Base-by-base conservation (phyloP, 768 basidiomycete genomes). In the Asterophora lycoperdoides region DNA sequence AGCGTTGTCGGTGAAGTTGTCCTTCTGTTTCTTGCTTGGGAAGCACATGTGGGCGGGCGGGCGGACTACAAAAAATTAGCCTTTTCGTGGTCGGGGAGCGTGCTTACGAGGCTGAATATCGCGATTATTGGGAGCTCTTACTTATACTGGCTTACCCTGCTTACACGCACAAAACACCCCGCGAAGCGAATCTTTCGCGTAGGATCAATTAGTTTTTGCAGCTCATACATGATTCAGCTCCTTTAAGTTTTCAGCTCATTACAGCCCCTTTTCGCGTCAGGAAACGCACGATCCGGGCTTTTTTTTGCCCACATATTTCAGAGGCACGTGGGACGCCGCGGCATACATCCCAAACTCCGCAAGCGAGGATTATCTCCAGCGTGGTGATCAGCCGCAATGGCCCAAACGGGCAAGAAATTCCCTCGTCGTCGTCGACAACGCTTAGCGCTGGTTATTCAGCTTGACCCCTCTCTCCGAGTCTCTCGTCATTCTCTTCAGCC, bases 1-100 rank as follows among this genome's bases (percentile, higher is more conserved):
- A 30, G 39, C 40, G 42, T 52, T 52, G 49, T 67, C 66, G 45
- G 49, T 56, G 55, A 67, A 64, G 53, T 67, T 64, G 46, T 59
- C 54, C 37, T 60, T 61, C 54, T 66, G 66, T 23, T 59, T 57
- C 53, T 64, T 67, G 56, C 53, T 63, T 44, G 62, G 57, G 57
- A 67, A 67, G 53, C 67, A 68, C 67, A 68, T 68, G n/a, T n/a
- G n/a, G n/a, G n/a, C n/a, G n/a, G n/a, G n/a, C n/a, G 56, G 49
- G 46, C 15, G 38, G n/a, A 18, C 23, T 23, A 6, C 23, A 6
- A 23, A n/a, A 32, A 50, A 41, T 33, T 41, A 42, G 36, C 46
- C 36, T 49, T 46, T 44, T 46, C 30, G 44, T 47, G 39, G 49
- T 46, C 23, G 13, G 35, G 28, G 30, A 48, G 8, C 30, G 8